Base-by-base conservation (phyloP, 495 filamentous ascomycete species). In the Beverwykella pulmonaria region DNA sequence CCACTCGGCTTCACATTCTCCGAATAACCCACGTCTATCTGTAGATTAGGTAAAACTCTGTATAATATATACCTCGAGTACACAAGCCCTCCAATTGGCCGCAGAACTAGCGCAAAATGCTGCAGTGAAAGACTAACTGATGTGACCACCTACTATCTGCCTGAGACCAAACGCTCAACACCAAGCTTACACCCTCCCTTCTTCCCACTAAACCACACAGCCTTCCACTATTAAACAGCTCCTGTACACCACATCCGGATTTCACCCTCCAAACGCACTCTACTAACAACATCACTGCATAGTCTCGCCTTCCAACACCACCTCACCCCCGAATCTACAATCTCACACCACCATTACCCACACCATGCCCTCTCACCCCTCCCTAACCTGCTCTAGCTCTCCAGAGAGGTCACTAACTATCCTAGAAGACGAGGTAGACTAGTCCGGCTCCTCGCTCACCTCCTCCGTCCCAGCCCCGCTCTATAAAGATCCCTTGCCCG, bases 1-100 rank as follows among this genome's bases (percentile, higher is more conserved):
- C 77, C 80, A 1, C 57, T 79, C 22, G 76, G 77, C 19, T 60
- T 79, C 48, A 56, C 54, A 17, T 59, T 65, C 27, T 26, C 60
- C 23, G 39, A 44, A 44, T 44, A 44, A n/a, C 6, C 17, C 39
- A 4, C 32, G 30, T 14, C 15, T 44, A 22, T 57, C 53, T 57
- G 27, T 20, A 34, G 23, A 26, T 15, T n/a, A n/a, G n/a, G n/a
- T n/a, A n/a, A 17, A 23, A 39, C 15, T n/a, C 19, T 26, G 14
- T 57, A 30, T 44, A 41, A 22, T 26, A 57, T 30, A 54, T 32
- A 26, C n/a, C 19, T 4, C 17, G 25, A 6, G 25, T 19, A 12
- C 5, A 14, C 15, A 44, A 3, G 3, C 5, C 39, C 2, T 44
- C 17, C 15, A 12, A 44, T 44, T 44, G 39, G 39, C 39, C 17